These are phyloP conservation scores for Odontarrhena argentea DNA, from an alignment of 345 rosid genomes.

Conservation along the genomic window DNA sequence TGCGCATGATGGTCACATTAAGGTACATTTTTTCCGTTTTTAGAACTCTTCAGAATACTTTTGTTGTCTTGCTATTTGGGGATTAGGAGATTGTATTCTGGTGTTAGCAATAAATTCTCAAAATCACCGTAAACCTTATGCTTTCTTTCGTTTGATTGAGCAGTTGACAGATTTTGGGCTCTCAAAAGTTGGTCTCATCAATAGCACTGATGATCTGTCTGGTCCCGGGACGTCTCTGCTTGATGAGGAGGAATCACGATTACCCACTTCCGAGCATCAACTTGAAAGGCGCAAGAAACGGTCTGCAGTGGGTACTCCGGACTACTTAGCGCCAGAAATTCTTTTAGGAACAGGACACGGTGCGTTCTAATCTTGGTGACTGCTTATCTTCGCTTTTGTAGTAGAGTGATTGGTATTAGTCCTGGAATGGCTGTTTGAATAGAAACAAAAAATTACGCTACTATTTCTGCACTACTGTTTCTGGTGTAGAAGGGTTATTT, in stretches of 20 bases:
- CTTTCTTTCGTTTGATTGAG: slow-evolving; percentile 35
- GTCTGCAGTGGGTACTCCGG: slow-evolving; percentile 99
- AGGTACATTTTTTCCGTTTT: slow-evolving; percentile 52
- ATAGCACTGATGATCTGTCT: slow-evolving; percentile 97
- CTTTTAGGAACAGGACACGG: slow-evolving; percentile 99
- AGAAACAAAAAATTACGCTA: slow-evolving; percentile 5
- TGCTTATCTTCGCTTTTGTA: not conserved
- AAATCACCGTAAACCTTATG: not conserved
- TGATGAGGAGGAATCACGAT: slow-evolving; percentile 74
- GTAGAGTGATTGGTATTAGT: slow-evolving; percentile 16
- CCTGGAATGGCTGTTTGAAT: slow-evolving; percentile 19
- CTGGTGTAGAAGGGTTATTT: slow-evolving; percentile 17
- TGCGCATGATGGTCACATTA: slow-evolving; percentile 98
- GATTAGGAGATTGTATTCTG: slow-evolving; percentile 16
- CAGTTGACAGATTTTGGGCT: slow-evolving; percentile 48
- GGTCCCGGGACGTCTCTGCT: slow-evolving; percentile 93
- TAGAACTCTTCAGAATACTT: slow-evolving; percentile 5
- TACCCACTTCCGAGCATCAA: slow-evolving; percentile 64
- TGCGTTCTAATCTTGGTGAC: slow-evolving; percentile 48
- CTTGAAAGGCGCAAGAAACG: slow-evolving; percentile 79
- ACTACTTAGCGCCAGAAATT: slow-evolving; percentile 99
- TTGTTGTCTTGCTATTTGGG: slow-evolving; percentile 20
- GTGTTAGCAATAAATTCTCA: slow-evolving; percentile 11
- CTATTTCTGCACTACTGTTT: slow-evolving; percentile 10
- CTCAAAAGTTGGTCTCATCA: slow-evolving; percentile 83